Percentiles rank a stretch among this genome's conserved stretches.
Conservation (phyloP, 345 rosid genomes). For the Gossypium australe region DNA sequence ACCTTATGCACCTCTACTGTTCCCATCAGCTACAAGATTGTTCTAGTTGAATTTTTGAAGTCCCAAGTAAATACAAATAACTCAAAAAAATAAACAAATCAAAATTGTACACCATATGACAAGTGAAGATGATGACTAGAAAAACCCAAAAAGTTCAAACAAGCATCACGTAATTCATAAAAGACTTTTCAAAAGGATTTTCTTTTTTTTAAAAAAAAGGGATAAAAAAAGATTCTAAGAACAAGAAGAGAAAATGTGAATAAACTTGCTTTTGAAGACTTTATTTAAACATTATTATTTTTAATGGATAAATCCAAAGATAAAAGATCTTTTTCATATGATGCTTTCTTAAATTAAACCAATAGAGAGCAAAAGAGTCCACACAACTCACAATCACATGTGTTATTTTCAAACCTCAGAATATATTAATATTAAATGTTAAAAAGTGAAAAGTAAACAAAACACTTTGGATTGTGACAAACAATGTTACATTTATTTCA, state of each 20-base stretch:
- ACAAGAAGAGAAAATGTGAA: slow-evolving; percentile 11
- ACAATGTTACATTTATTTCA: too few species aligned
- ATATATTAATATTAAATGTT: not conserved
- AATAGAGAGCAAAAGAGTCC: not conserved
- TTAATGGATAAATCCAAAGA: slow-evolving; percentile 13
- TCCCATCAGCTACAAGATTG: too few species aligned
- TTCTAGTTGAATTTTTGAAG: slow-evolving; percentile 8
- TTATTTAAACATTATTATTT: not conserved
- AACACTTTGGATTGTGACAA: too few species aligned
- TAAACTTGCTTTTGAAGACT: slow-evolving; percentile 11
- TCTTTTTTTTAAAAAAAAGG: not conserved
- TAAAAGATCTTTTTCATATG: slow-evolving; percentile 13
- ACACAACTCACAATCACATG: not conserved
- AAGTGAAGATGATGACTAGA: not conserved
- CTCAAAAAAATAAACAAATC: too few species aligned
- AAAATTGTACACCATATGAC: not conserved
- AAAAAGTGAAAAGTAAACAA: not conserved
- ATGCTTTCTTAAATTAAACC: slow-evolving; percentile 8
- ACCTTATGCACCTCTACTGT: too few species aligned
- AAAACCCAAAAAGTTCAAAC: not conserved
- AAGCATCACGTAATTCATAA: slow-evolving; percentile 6
- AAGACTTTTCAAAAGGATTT: slow-evolving; percentile 8
- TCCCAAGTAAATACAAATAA: not conserved
- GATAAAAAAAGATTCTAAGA: not conserved
- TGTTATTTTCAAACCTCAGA: not conserved